Evolutionary conservation across 2,329 filamentous ascomycete genomes (phyloP).

Genomic region (Aspergillus tubingensis): DNA sequence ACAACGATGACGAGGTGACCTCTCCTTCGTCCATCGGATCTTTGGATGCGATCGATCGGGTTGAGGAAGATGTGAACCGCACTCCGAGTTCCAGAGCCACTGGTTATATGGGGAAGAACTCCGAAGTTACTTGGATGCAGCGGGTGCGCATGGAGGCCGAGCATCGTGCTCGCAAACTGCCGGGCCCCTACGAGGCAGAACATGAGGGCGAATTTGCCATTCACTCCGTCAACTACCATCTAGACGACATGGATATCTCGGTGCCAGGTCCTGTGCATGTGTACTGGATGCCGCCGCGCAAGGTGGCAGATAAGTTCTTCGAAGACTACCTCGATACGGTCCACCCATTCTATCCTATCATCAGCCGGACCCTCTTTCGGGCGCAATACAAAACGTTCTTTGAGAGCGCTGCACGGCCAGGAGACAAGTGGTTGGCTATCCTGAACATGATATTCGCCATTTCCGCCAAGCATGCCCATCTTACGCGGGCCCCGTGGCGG

Average conservation of each 20-base stretch:
- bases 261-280: conserved; percentile 43
- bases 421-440: conserved; percentile 48
- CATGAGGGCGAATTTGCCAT: conserved; percentile 36
- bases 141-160: conserved; percentile 42
- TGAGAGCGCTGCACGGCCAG: conserved; percentile 35
- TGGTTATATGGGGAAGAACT: conserved; percentile 50
- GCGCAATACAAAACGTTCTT: conserved; percentile 45
- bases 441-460: conserved; percentile 52
- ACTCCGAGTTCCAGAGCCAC: conserved; percentile 39
- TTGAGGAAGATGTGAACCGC: conserved; percentile 48
- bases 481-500: conserved; percentile 45
- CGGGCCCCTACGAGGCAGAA: conserved; percentile 32
- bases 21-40: conserved; percentile 44
- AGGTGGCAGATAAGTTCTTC: conserved; percentile 45
- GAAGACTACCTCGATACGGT: conserved; percentile 46
- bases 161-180: conserved; percentile 32
- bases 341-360: conserved; percentile 49
- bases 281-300: conserved; percentile 45
- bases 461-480: conserved; percentile 45
- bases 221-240: conserved; percentile 42
- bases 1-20: conserved; percentile 29
- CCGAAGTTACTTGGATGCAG: conserved; percentile 50
- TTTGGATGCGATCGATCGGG: conserved; percentile 48
- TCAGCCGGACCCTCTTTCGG: conserved; percentile 44
- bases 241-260: conserved; percentile 48